Percentiles rank a stretch among this genome's conserved stretches.
Evolutionary conservation across 1,284 basidiomycete genomes (phyloP).

Genomic region (Athelia psychrophila): DNA sequence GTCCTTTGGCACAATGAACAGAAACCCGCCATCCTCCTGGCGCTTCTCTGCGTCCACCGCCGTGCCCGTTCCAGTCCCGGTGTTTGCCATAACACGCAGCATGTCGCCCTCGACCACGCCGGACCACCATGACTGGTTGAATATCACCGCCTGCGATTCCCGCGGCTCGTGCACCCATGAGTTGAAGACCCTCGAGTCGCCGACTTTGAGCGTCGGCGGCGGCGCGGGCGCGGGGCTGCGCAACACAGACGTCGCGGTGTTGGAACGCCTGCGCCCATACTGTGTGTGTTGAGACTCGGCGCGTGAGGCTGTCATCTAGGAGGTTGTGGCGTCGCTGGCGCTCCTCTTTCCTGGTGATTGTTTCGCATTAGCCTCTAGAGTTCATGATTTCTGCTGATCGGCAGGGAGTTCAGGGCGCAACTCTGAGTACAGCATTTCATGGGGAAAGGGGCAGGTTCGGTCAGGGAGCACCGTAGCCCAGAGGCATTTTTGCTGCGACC

Average conservation of each 20-base stretch:
- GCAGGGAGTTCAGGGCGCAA: too few relatives aligned
- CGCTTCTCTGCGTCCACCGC: slow-evolving; percentile 38
- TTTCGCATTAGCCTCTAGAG: not conserved
- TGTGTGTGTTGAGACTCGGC: slow-evolving; percentile 57
- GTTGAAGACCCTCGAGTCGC: slow-evolving; percentile 59
- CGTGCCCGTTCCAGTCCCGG: slow-evolving; percentile 15
- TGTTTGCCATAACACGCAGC: slow-evolving; percentile 41
- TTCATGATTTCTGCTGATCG: too few relatives aligned
- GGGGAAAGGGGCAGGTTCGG: too few relatives aligned
- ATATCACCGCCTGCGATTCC: slow-evolving; percentile 53
- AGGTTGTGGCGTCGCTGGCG: not conserved
- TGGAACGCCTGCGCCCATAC: slow-evolving; percentile 63
- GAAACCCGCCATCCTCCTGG: slow-evolving; percentile 41
- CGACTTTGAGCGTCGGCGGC: slow-evolving; percentile 43
- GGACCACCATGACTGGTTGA: slow-evolving; percentile 73
- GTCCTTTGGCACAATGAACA: slow-evolving; percentile 65
- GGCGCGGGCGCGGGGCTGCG: slow-evolving; percentile 29
- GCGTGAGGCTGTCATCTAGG: slow-evolving; percentile 53
- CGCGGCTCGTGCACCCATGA: slow-evolving; percentile 75
- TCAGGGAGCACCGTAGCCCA: too few relatives aligned
- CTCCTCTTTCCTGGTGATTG: not conserved
- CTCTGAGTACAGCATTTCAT: too few relatives aligned
- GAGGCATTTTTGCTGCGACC: too few relatives aligned
- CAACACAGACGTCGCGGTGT: slow-evolving; percentile 65
- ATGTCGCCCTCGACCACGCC: slow-evolving; percentile 74